Base-by-base conservation (phyloP, 140 eudicot genomes). In the Artemisia princeps region DNA sequence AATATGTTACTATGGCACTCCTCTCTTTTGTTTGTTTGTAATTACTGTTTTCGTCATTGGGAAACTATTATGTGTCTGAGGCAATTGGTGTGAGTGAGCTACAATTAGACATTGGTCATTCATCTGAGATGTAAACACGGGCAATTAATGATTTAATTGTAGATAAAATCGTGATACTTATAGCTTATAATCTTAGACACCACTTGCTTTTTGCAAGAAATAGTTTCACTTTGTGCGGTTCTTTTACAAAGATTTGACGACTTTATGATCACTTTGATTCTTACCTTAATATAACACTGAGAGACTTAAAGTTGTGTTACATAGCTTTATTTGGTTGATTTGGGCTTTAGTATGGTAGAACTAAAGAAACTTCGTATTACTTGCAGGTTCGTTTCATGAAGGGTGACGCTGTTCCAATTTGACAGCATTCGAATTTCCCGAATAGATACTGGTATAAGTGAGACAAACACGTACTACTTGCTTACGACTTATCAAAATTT, bases 381-480 rank as follows among this genome's bases (percentile, higher is more conserved):
- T 55, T 76, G 75, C 80, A 76, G 76, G 72, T 64, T 52, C 45
- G 24, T 19, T 33, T 62, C 30, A 44, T 28, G 66, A 48, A 62
- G 45, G 53, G 69, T 55, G 55, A 61, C 62, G 59, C 9, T 61
- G 68, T 61, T 68, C 17, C 55, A 54, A 10, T 75, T 61, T 16
- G 54, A 26, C 54, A 17, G 12, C 69, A 55, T 60, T 13, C 50
- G 24, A 67, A 52, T 50, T 42, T 8, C 65, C 20, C 17, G 14
- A 14, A 60, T 12, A 50, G 40, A 60, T 30, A 62, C 59, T 10
- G 3, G 53, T 48, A 48, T 48, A 48, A 48, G 53, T 48, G 15
- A 11, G 53, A 11, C 1, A 48, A 48, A 1, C 2, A 53, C 22
- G 19, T 2, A 17, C 23, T 7, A 62, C 61, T 55, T 20, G 67